These are phyloP conservation scores for Gryganskiella cystojenkinii DNA, from an alignment of 192 early-diverging fungal genomes.

Conservation along the genomic window DNA sequence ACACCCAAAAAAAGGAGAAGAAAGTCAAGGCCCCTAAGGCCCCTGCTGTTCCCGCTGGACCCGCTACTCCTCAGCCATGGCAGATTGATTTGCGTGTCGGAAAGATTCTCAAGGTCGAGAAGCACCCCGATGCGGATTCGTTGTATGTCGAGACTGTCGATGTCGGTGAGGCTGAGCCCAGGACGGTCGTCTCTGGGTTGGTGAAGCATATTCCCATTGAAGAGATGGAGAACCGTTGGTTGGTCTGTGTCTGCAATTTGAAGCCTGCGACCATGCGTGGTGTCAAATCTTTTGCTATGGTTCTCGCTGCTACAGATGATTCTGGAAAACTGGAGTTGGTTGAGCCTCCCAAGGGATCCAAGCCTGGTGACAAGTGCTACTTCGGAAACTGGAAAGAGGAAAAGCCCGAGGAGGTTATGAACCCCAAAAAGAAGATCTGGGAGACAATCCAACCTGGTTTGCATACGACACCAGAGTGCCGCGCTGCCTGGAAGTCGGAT, in stretches of 20 bases:
- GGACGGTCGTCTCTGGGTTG: constrained; percentile 92
- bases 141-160: constrained; percentile 98
- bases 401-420: constrained; percentile 87
- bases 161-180: constrained; percentile 83
- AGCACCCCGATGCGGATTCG: constrained; percentile 96
- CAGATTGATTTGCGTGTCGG: constrained; percentile 96
- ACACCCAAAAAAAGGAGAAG: constrained; percentile 71
- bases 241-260: constrained; percentile 89
- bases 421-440: constrained; percentile 99
- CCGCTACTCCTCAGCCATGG: constrained; percentile 69
- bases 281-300: constrained; percentile 96
- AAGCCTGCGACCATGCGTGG: constrained; percentile 97
- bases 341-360: constrained; percentile 83
- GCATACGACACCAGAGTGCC: constrained; percentile 73
- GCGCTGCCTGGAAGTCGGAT: constrained; percentile 72
- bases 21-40: constrained; percentile 66
- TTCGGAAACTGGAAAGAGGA: constrained; percentile 91
- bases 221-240: constrained; percentile 81
- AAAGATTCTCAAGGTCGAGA: constrained; percentile 80
- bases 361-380: constrained; percentile 91
- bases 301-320: constrained; percentile 87
- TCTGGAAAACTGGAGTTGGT: constrained; percentile 95
- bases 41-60: constrained; percentile 55
- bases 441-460: constrained; percentile 95
- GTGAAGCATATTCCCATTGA: constrained; percentile 93